phyloP scores from a whole-genome alignment of 768 basidiomycete species.

The Phanerochaete carnosa region DNA sequence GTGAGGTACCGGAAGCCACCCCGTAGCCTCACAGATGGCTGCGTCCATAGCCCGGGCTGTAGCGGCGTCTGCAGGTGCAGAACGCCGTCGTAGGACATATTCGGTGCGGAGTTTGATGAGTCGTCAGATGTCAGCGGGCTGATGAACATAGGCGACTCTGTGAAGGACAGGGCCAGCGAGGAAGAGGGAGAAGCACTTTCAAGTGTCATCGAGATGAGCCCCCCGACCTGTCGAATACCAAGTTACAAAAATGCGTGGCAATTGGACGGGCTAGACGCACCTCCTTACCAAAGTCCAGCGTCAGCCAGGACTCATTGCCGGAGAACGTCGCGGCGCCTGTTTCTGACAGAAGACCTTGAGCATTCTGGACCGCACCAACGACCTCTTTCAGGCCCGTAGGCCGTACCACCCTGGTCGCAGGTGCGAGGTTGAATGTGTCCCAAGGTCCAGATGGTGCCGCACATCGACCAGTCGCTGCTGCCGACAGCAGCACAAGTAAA shows the following conservation, averaged over 20 bases:
- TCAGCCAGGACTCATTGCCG: conserved; percentile 42
- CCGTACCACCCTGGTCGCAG: conserved; percentile 27
- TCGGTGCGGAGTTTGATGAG: conserved; percentile 30
- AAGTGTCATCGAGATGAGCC: conserved; percentile 48
- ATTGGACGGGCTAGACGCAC: conserved; percentile 24
- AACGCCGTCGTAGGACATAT: conserved; percentile 44
- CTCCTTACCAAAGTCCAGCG: conserved; percentile 55
- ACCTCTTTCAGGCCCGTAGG: conserved; percentile 18
- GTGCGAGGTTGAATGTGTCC: conserved; percentile 43
- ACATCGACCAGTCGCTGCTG: not conserved
- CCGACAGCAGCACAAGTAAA: not conserved
- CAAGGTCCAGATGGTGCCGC: conserved; percentile 38
- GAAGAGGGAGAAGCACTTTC: conserved; percentile 30
- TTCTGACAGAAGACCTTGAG: not conserved
- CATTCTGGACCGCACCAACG: conserved; percentile 2
- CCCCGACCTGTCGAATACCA: conserved; percentile 40
- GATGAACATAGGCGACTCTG: conserved; percentile 55
- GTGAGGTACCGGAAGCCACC: conserved; percentile 57
- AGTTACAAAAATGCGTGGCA: not conserved
- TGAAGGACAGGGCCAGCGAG: conserved; percentile 49
- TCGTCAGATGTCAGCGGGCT: conserved; percentile 51
- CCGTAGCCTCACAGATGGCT: conserved; percentile 40
- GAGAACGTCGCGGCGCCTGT: conserved; percentile 31
- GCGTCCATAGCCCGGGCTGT: conserved; percentile 41
- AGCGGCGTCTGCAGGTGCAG: conserved; percentile 38